Evolutionary conservation across 148 eudicot genomes (phyloP), one percentile per base, ranked within the genome.

Genomic region (Polygonum maritimum): DNA sequence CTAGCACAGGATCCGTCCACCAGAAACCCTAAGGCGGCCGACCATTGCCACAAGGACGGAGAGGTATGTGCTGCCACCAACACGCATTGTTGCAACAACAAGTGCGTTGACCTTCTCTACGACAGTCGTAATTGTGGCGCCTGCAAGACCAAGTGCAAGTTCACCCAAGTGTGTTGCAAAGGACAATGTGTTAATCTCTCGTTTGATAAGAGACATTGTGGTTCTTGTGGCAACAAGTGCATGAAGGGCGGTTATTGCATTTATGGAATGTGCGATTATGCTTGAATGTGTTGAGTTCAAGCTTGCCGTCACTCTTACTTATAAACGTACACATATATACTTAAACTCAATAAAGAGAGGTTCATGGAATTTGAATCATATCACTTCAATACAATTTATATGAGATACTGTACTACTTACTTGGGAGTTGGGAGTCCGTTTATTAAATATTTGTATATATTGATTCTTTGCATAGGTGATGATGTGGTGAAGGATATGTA

Each of bases 231-330:
- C 41, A 77, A 80, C 35, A 73, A 38, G 78, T 93, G 98, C 63
- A 11, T 16, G 74, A 2, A 35, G 0, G 85, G 82, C 0, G 51
- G 73, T 14, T 76, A 62, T 6, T 93, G 98, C 77, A 35, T 80
- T 7, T 88, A 84, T 69, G 93, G 93, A 57, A 62, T 83, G 74
- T 93, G 98, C 55, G 91, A 83, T 44, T 93, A 93, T 77, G 89
- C 98, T 52, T 93, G 63, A 82, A 16, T 26, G 31, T 26, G 31
- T 26, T 26, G 31, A 26, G 31, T 26, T 26, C 31, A 26, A 26
- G 31, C 31, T 26, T 26, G 31, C 31, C 31, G 31, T 26, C 31
- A 26, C 1, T 26, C 31, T 26, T 26, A 26, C 31, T 26, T 26
- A 26, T 26, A 26, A 26, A 26, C 31, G 31, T 26, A 26, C 31